These are phyloP conservation scores for Aquilaria agallochum DNA, from an alignment of 441 rosid genomes.

Conservation along the genomic window DNA sequence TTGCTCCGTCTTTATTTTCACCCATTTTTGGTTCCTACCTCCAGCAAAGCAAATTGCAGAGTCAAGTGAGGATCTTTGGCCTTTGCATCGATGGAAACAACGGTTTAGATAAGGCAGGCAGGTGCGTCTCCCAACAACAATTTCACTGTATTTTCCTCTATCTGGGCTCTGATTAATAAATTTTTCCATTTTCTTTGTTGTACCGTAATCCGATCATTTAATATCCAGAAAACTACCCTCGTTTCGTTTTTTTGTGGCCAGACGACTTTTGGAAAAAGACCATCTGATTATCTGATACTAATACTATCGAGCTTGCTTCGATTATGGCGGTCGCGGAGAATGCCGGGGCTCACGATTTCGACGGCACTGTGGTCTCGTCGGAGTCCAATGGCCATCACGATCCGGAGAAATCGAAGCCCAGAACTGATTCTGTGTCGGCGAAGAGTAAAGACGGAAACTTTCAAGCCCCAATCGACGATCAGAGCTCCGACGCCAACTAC, in stretches of 20 bases:
- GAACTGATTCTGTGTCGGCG: constrained; percentile 28
- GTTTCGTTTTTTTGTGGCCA: constrained; percentile 13
- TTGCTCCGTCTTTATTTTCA: constrained; percentile 18
- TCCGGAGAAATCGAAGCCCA: constrained; percentile 42
- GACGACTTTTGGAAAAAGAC: constrained; percentile 24
- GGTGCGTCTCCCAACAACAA: constrained; percentile 10
- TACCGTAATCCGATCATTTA: constrained; percentile 10
- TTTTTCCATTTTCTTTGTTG: constrained; percentile 1
- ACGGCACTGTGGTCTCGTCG: constrained; percentile 39
- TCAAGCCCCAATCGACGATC: constrained; percentile 23
- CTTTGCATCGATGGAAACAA: constrained; percentile 29
- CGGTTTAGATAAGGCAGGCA: constrained; percentile 35
- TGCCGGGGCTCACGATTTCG: constrained; percentile 75
- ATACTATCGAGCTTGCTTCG: constrained; percentile 12
- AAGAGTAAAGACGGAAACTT: constrained; percentile 25
- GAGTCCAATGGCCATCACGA: constrained; percentile 39
- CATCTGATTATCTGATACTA: constrained; percentile 8
- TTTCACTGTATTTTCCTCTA: not conserved
- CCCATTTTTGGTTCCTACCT: not conserved
- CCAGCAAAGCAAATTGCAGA: constrained; percentile 11
- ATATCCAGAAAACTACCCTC: not conserved
- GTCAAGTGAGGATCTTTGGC: constrained; percentile 22
- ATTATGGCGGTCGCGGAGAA: constrained; percentile 94
- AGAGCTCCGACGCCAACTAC: constrained; percentile 12
- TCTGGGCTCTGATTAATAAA: constrained; percentile 12